Conservation (phyloP, 2,329 filamentous ascomycete species). For the Fusarium palustre region DNA sequence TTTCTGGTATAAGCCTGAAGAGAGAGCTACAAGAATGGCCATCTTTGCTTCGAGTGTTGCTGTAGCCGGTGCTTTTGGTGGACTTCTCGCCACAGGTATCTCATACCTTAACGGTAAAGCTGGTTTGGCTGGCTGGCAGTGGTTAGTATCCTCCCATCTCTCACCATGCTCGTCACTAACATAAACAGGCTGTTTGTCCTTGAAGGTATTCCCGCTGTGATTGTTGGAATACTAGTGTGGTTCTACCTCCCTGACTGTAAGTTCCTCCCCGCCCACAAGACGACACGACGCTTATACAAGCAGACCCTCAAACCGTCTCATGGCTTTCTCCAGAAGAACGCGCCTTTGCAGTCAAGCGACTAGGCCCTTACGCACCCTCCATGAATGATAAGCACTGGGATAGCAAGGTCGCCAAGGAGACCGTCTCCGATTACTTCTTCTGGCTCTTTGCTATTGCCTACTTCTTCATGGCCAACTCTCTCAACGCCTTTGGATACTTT, state of each 20-base stretch:
- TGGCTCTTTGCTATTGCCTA: slow-evolving; percentile 51
- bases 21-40: slow-evolving; percentile 68
- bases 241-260: slow-evolving; percentile 50
- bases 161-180: neutral
- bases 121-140: slow-evolving; percentile 66
- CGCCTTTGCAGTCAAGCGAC: slow-evolving; percentile 51
- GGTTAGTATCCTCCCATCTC: slow-evolving; percentile 2
- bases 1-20: slow-evolving; percentile 72
- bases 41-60: slow-evolving; percentile 70
- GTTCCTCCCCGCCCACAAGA: neutral
- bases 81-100: slow-evolving; percentile 66
- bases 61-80: slow-evolving; percentile 70
- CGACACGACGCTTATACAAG: neutral
- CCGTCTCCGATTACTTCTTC: slow-evolving; percentile 51
- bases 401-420: slow-evolving; percentile 48
- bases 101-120: slow-evolving; percentile 59
- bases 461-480: slow-evolving; percentile 51
- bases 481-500: slow-evolving; percentile 53
- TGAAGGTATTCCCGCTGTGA: slow-evolving; percentile 50
- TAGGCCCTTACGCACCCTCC: slow-evolving; percentile 51
- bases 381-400: slow-evolving; percentile 53
- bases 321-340: slow-evolving; percentile 52
- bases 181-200: slow-evolving; percentile 70
- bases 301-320: slow-evolving; percentile 49
- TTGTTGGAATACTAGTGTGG: slow-evolving; percentile 50